Conservation (phyloP, 108 stramenopile species). For the Fistulifera pelliculosa region DNA sequence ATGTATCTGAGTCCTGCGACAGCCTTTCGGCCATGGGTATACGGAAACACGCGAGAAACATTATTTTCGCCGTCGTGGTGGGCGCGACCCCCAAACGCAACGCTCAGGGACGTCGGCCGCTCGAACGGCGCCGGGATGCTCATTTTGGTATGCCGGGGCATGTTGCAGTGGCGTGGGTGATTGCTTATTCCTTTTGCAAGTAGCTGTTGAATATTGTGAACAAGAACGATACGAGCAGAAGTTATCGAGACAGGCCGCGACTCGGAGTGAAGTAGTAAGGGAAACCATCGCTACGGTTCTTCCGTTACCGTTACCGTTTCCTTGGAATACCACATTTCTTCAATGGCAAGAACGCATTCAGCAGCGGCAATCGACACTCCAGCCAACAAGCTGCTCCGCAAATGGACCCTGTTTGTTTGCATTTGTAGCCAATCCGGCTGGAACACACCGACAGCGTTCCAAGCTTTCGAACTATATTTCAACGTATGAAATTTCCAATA, state of each 20-base stretch:
- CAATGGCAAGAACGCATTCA: background rate
- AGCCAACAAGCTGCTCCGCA: background rate
- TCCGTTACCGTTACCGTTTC: too few species aligned
- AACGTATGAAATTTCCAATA: background rate
- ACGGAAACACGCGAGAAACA: slow-evolving; percentile 40
- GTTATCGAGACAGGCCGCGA: too few species aligned
- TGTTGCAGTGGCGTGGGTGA: slow-evolving; percentile 7
- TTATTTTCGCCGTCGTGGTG: slow-evolving; percentile 41
- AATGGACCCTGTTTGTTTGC: slow-evolving; percentile 19
- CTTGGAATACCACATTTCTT: too few species aligned
- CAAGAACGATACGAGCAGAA: slow-evolving; percentile 2
- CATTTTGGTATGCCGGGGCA: slow-evolving; percentile 33
- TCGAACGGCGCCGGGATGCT: slow-evolving; percentile 5
- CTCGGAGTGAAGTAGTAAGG: background rate
- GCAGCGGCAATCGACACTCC: background rate
- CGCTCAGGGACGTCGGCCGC: too few species aligned
- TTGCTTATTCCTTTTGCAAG: slow-evolving; percentile 18
- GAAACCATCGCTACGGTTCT: background rate
- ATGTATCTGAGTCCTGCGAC: slow-evolving; percentile 39
- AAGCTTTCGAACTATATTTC: background rate
- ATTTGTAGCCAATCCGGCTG: slow-evolving; percentile 24
- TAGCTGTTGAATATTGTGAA: slow-evolving; percentile 16
- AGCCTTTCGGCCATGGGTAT: slow-evolving; percentile 32
- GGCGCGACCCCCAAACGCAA: slow-evolving; percentile 13
- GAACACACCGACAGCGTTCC: slow-evolving; percentile 6